Evolutionary conservation across 169 alveolate species (phyloP).

Genomic region (Eimeria necatrix): DNA sequence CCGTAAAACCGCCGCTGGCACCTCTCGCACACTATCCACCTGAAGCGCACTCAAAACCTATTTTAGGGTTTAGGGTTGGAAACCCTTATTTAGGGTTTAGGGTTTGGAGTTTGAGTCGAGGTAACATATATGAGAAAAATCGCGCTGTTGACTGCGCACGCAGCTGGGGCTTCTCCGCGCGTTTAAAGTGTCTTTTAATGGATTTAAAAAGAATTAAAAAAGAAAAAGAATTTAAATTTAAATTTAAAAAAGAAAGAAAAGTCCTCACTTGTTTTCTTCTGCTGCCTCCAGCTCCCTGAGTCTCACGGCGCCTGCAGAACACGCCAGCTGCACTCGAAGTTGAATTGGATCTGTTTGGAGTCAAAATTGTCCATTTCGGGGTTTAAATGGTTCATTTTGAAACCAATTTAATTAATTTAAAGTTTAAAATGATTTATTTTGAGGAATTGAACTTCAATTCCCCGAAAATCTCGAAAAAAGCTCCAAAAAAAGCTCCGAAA

Average conservation of each 20-base stretch:
- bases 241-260: too few relatives aligned
- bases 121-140: neutral
- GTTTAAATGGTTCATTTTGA: too few relatives aligned
- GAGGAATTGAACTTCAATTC: neutral
- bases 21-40: conserved; percentile 10
- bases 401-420: too few relatives aligned
- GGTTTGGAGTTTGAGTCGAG: neutral
- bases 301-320: neutral
- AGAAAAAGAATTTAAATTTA: too few relatives aligned
- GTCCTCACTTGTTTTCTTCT: neutral
- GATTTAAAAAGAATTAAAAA: neutral
- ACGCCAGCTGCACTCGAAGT: too few relatives aligned
- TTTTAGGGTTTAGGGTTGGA: neutral
- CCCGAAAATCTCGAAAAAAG: neutral
- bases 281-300: neutral
- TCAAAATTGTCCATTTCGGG: too few relatives aligned
- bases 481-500: neutral
- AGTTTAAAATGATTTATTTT: neutral
- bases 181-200: neutral
- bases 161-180: neutral
- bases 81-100: neutral
- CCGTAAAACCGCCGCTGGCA: neutral
- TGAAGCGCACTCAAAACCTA: neutral
- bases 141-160: neutral
- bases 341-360: too few relatives aligned